phyloP scores from a whole-genome alignment of 2,329 filamentous ascomycete genomes.

The Alternaria brassicae region DNA sequence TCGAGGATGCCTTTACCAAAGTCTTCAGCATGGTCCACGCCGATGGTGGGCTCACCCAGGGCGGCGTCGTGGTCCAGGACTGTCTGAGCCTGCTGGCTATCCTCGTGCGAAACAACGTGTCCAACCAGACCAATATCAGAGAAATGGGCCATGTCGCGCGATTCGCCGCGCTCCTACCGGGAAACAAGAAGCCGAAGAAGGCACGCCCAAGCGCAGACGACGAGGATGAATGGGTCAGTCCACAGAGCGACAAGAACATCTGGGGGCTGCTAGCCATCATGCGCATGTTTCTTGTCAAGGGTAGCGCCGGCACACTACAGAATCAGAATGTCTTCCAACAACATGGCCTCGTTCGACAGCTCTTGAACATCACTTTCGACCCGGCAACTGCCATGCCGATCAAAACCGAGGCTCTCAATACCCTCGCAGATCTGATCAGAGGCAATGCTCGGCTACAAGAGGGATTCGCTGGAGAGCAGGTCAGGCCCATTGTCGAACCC shows the following conservation, averaged over 20 bases:
- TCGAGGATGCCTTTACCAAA: slow-evolving; percentile 90
- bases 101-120: slow-evolving; percentile 82
- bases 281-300: slow-evolving; percentile 81
- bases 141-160: slow-evolving; percentile 84
- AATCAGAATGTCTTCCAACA: slow-evolving; percentile 90
- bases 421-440: slow-evolving; percentile 87
- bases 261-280: slow-evolving; percentile 89
- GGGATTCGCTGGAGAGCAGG: slow-evolving; percentile 84
- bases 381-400: slow-evolving; percentile 75
- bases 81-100: slow-evolving; percentile 91
- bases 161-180: slow-evolving; percentile 72
- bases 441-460: slow-evolving; percentile 83
- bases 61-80: slow-evolving; percentile 88
- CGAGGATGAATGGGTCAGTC: slow-evolving; percentile 75
- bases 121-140: slow-evolving; percentile 92
- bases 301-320: slow-evolving; percentile 78
- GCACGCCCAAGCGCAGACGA: slow-evolving; percentile 62
- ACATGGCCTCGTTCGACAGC: slow-evolving; percentile 77
- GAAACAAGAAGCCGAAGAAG: slow-evolving; percentile 63
- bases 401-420: slow-evolving; percentile 82
- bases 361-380: slow-evolving; percentile 83
- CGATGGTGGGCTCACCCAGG: slow-evolving; percentile 82
- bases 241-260: slow-evolving; percentile 85
- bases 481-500: slow-evolving; percentile 65
- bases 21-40: slow-evolving; percentile 81